phyloP scores from a whole-genome alignment of 2,329 filamentous ascomycete species.

The Scleromitrula shiraiana region DNA sequence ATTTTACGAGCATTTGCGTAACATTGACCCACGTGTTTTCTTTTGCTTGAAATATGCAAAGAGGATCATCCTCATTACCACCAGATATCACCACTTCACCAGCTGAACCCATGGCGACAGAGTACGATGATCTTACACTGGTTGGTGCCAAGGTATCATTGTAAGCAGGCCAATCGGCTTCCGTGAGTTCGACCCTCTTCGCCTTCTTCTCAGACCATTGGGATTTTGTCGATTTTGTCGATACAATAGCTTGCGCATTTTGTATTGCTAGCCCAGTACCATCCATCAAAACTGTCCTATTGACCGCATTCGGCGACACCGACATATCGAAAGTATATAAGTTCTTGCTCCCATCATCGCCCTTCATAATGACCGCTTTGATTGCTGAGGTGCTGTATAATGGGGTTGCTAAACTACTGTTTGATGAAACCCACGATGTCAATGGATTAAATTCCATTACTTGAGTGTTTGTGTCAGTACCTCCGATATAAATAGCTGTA shows the following conservation, averaged over 20 bases:
- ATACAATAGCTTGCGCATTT: constrained; percentile 37
- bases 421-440: constrained; percentile 59
- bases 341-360: constrained; percentile 68
- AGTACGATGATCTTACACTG: constrained; percentile 57
- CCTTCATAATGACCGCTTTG: constrained; percentile 58
- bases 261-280: constrained; percentile 47
- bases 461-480: constrained; percentile 53
- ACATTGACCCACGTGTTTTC: constrained; percentile 74
- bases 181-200: constrained; percentile 36
- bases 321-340: constrained; percentile 73
- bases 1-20: constrained; percentile 31
- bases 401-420: constrained; percentile 52
- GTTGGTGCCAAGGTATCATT: constrained; percentile 66
- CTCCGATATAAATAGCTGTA: constrained; percentile 68
- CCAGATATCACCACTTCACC: constrained; percentile 73
- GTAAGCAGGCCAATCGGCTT: constrained; percentile 67
- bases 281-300: constrained; percentile 58
- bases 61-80: constrained; percentile 50
- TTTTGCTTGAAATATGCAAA: constrained; percentile 70
- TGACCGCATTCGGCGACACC: constrained; percentile 65
- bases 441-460: constrained; percentile 64
- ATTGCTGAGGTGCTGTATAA: constrained; percentile 51
- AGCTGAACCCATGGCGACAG: constrained; percentile 55
- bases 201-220: constrained; percentile 1
- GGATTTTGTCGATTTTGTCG: constrained; percentile 3